Base-by-base conservation (phyloP, 164 flowering plant species). In the Magnolia officinalis region DNA sequence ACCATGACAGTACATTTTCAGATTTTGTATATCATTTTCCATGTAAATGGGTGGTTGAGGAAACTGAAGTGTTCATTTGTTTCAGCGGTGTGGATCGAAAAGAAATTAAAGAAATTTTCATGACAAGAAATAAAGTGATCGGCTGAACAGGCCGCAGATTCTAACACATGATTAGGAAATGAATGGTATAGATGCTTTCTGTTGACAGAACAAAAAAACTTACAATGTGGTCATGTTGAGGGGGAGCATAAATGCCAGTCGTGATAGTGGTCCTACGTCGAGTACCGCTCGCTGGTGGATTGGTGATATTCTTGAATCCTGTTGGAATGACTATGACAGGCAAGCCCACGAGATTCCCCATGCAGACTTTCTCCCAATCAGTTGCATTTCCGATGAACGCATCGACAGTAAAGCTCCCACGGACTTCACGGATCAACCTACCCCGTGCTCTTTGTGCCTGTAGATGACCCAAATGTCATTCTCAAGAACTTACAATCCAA, bases 361-460 rank as follows among this genome's bases (percentile, higher is more conserved):
- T 21, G 79, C 97, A 95, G 72, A 95, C 96, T 79, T 75, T 88
- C 83, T 95, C 98, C 98, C 98, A 93, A 67, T 95, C 96, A 1
- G 95, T 93, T 68, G 87, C 94, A 84, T 88, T 93, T 24, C 97
- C 98, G 68, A 92, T 81, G 72, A 95, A 92, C 70, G 97, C 98
- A 86, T 95, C 96, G 10, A 95, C 97, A 0, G 82, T 86, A 76
- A 95, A 90, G 77, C 90, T 84, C 63, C 87, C 85, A 76, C 77
- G 86, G 24, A 92, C 85, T 84, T 95, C 97, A 23, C 75, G 81
- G 63, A 92, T 90, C 76, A 95, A 79, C 75, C 82, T 90, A 70
- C 98, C 95, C 29, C 98, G 78, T 29, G 95, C 95, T 85, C 98
- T 87, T 81, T 95, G 98, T 72, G 98, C 96, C 98, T 95, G 88